These are phyloP conservation scores for Nannizzia gypsea DNA, from an alignment of 2,329 filamentous ascomycete genomes.

Conservation along the genomic window DNA sequence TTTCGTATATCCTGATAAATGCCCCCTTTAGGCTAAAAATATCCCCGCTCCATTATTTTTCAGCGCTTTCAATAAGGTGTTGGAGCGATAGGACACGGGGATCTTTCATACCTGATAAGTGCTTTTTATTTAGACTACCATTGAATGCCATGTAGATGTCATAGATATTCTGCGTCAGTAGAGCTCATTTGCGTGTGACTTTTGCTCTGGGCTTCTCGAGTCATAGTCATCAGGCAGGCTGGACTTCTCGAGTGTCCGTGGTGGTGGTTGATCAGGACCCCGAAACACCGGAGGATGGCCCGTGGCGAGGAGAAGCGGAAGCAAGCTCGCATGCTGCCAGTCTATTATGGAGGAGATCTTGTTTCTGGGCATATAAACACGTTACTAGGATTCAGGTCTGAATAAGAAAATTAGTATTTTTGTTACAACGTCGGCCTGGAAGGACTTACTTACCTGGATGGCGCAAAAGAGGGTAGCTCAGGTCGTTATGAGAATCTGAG, in stretches of 20 bases:
- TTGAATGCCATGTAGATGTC: slow-evolving; percentile 11
- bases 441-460: slow-evolving; percentile 13
- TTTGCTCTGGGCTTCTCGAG: slow-evolving; percentile 6
- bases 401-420: background rate
- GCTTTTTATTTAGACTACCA: slow-evolving; percentile 7
- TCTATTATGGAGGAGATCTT: slow-evolving; percentile 12
- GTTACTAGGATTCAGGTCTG: slow-evolving; percentile 12
- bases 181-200: slow-evolving; percentile 11
- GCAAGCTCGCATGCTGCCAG: slow-evolving; percentile 13
- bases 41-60: slow-evolving; percentile 10
- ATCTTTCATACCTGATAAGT: slow-evolving; percentile 9
- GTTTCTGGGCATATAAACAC: slow-evolving; percentile 10
- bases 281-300: slow-evolving; percentile 10
- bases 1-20: slow-evolving; percentile 10
- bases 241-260: slow-evolving; percentile 5
- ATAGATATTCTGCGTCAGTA: slow-evolving; percentile 9
- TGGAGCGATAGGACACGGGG: slow-evolving; percentile 6
- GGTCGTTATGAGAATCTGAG: background rate
- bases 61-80: slow-evolving; percentile 10
- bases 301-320: slow-evolving; percentile 11
- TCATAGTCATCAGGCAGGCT: slow-evolving; percentile 8
- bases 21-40: slow-evolving; percentile 9
- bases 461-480: slow-evolving; percentile 10
- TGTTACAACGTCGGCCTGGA: background rate
- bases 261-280: slow-evolving; percentile 8